Evolutionary conservation across 257 asterid genomes (phyloP).

Genomic region (Solanum arcanum): DNA sequence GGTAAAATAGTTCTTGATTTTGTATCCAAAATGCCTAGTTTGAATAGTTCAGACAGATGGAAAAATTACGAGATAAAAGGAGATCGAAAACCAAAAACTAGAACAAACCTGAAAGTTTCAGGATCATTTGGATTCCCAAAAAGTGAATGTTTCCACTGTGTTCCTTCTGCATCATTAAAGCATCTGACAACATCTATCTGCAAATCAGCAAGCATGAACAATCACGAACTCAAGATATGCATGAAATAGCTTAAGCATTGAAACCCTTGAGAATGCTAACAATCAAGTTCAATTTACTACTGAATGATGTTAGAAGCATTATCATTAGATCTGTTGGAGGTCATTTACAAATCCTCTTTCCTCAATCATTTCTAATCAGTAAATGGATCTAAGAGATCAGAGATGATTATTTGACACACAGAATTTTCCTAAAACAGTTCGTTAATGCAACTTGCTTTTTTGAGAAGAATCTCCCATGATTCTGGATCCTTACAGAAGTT

Average conservation of each 20-base stretch:
- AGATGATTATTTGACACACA: neutral
- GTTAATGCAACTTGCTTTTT: neutral
- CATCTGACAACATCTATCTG: slow-evolving; percentile 87
- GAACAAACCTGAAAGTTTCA: slow-evolving; percentile 66
- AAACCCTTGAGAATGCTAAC: neutral
- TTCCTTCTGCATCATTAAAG: slow-evolving; percentile 79
- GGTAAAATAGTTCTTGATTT: neutral
- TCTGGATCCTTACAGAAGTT: neutral
- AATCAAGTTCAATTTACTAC: neutral
- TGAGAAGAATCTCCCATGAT: neutral
- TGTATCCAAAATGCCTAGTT: neutral
- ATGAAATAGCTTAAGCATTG: neutral
- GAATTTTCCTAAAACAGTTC: neutral
- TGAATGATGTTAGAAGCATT: neutral
- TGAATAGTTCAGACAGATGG: slow-evolving; percentile 1
- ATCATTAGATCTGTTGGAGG: neutral
- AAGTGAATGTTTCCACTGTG: slow-evolving; percentile 91
- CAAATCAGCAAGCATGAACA: slow-evolving; percentile 10
- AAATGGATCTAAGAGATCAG: neutral
- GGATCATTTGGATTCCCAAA: slow-evolving; percentile 94
- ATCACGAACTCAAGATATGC: neutral
- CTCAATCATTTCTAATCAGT: neutral
- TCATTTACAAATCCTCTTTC: neutral
- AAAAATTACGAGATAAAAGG: neutral
- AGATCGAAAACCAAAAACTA: slow-evolving; percentile 4